Evolutionary conservation across 1,139 yeast species (phyloP).

Genomic region (Candida pseudoviswanathii): DNA sequence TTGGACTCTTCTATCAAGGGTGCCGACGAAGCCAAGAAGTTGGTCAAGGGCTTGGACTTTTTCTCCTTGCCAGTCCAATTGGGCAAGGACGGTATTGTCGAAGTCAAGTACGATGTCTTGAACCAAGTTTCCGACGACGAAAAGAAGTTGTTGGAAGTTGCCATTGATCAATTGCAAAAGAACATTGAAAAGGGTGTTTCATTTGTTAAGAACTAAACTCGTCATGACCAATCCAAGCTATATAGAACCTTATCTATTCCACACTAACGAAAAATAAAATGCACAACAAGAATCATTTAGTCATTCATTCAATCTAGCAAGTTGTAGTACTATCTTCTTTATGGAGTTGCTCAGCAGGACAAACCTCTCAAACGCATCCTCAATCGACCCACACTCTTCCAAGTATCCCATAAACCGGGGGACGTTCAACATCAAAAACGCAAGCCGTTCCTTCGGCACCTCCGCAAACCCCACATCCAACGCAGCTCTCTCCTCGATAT

Average conservation of each 20-base stretch:
- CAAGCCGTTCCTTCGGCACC: conserved; percentile 11
- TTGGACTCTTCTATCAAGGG: conserved; percentile 46
- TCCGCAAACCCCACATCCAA: conserved; percentile 6
- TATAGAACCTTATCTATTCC: background rate
- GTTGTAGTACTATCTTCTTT: conserved; percentile 8
- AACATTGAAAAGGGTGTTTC: conserved; percentile 67
- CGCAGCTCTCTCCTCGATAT: conserved; percentile 1
- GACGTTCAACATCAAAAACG: conserved; percentile 14
- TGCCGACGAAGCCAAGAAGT: conserved; percentile 77
- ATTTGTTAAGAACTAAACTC: conserved; percentile 42
- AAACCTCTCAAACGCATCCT: conserved; percentile 7
- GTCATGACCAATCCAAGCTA: background rate
- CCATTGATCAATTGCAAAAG: conserved; percentile 80
- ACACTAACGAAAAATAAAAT: background rate
- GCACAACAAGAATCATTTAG: background rate
- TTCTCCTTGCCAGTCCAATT: conserved; percentile 91
- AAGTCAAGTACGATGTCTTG: conserved; percentile 51
- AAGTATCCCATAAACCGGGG: conserved; percentile 11
- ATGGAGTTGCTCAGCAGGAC: conserved; percentile 11
- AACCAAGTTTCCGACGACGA: conserved; percentile 61
- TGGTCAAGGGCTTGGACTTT: conserved; percentile 81
- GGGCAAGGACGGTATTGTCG: conserved; percentile 87
- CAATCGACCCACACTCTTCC: conserved; percentile 6
- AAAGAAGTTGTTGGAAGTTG: conserved; percentile 73
- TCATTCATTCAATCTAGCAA: background rate